Evolutionary conservation across 163 green algal genomes (phyloP).

Genomic region (Scenedesmus sp.): DNA sequence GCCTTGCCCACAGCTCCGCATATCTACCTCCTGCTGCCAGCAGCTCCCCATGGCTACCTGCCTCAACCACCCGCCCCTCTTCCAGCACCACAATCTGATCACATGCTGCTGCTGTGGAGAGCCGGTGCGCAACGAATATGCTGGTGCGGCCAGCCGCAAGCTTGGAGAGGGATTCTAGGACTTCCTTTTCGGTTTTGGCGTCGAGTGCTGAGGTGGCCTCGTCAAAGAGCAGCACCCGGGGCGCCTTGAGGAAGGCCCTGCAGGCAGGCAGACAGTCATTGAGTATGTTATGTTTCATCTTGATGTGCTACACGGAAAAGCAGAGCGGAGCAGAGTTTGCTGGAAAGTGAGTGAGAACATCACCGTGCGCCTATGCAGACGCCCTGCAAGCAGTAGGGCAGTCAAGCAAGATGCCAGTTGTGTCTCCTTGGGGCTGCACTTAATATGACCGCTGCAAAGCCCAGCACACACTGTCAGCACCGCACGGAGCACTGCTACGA

Average conservation of each 20-base stretch:
- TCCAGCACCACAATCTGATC: constrained; percentile 95
- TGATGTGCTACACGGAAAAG: no score
- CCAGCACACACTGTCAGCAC: not conserved
- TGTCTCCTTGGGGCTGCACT: no score
- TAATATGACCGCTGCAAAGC: no score
- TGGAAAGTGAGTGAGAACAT: no score
- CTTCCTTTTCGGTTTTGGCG: constrained; percentile 84
- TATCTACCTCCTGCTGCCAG: constrained; percentile 80
- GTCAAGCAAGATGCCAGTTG: no score
- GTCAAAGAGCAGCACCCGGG: constrained; percentile 89
- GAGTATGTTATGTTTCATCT: no score
- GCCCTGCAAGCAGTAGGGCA: no score
- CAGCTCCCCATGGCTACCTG: constrained; percentile 75
- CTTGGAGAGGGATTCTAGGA: constrained; percentile 77
- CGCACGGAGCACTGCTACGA: not conserved
- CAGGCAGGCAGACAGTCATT: not conserved
- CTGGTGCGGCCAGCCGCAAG: constrained; percentile 89
- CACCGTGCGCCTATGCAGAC: no score
- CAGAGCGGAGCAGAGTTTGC: no score
- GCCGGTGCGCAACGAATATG: constrained; percentile 96
- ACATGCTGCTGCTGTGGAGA: constrained; percentile 95
- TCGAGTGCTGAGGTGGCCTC: constrained; percentile 97
- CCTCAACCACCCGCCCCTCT: constrained; percentile 87
- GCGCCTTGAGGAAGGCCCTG: constrained; percentile 75
- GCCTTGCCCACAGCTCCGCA: constrained; percentile 86